These are phyloP conservation scores for Syncephalastrum racemosum DNA, from an alignment of 371 early-diverging fungal species.

Conservation along the genomic window DNA sequence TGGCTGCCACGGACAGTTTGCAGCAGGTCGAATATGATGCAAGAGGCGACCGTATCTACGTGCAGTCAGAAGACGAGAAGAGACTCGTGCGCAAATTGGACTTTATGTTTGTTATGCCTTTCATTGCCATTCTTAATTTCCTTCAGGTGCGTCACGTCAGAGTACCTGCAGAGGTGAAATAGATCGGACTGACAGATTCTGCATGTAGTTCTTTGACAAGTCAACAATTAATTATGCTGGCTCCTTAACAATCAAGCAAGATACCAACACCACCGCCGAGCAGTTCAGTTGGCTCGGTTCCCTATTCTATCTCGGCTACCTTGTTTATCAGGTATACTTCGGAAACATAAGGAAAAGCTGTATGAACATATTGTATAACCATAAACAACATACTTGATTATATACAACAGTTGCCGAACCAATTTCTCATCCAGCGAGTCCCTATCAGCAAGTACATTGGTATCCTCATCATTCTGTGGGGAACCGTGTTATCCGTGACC, in stretches of 20 bases:
- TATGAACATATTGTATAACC: no score
- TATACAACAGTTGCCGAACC: slow-evolving; percentile 25
- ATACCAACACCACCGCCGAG: slow-evolving; percentile 11
- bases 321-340: slow-evolving; percentile 26
- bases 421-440: slow-evolving; percentile 28
- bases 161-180: no score
- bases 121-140: slow-evolving; percentile 29
- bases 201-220: slow-evolving; percentile 32
- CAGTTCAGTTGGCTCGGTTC: slow-evolving; percentile 33
- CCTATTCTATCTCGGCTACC: slow-evolving; percentile 35
- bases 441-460: slow-evolving; percentile 25
- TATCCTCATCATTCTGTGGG: slow-evolving; percentile 27
- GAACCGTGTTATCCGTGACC: slow-evolving; percentile 23
- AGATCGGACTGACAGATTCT: not conserved
- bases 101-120: slow-evolving; percentile 33
- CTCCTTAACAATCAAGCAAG: slow-evolving; percentile 20
- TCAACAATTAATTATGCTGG: slow-evolving; percentile 28
- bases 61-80: slow-evolving; percentile 16
- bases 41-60: slow-evolving; percentile 24
- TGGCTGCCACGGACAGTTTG: not conserved
- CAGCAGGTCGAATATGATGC: slow-evolving; percentile 19
- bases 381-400: no score
- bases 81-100: slow-evolving; percentile 24
- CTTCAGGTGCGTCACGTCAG: slow-evolving; percentile 20
- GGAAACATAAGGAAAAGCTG: no score